Base-by-base conservation (phyloP, 2,329 filamentous ascomycete genomes). In the Setomelanomma holmii region DNA sequence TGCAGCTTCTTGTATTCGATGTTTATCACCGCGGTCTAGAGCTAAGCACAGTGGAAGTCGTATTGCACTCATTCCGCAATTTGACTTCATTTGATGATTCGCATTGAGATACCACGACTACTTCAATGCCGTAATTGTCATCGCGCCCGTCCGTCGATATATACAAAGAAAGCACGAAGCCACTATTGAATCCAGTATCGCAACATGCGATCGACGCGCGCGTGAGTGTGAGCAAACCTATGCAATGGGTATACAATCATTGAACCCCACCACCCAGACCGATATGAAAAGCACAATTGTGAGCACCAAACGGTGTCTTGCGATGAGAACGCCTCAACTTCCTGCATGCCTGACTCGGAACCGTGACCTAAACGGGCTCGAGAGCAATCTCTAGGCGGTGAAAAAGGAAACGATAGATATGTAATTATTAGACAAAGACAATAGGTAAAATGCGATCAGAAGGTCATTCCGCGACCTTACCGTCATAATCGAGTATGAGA, bases 241-340 rank as follows among this genome's bases (percentile, higher is more conserved):
- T 63, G 58, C 53, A 60, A 64, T 63, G 69, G 71, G 70, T 74
- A 73, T 74, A 73, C 66, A 72, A 67, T 58, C 58, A 58, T 49
- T 41, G 56, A 50, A n/a, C 50, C 63, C 58, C 59, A 60, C 52
- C 55, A 42, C 48, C 64, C 61, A n/a, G 49, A 53, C 59, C 50
- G 45, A 40, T 50, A 44, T 51, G 50, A 60, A 59, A 57, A 11
- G n/a, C 14, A 49, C 38, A 40, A 40, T 46, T 46, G 52, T 35
- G 24, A 45, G 35, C 40, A 53, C 53, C 40, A 59, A 55, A 34
- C 34, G 43, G 45, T 35, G 6, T 51, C 36, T 22, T 40, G 45
- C 45, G 33, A 40, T 41, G 30, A 42, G 52, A 66, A 67, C 59
- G 60, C 64, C 61, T 24, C 51, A 55, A 43, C 48, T 47, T 40